These are phyloP conservation scores for Dichomitus squalens DNA, from an alignment of 1,284 basidiomycete species.

Conservation along the genomic window DNA sequence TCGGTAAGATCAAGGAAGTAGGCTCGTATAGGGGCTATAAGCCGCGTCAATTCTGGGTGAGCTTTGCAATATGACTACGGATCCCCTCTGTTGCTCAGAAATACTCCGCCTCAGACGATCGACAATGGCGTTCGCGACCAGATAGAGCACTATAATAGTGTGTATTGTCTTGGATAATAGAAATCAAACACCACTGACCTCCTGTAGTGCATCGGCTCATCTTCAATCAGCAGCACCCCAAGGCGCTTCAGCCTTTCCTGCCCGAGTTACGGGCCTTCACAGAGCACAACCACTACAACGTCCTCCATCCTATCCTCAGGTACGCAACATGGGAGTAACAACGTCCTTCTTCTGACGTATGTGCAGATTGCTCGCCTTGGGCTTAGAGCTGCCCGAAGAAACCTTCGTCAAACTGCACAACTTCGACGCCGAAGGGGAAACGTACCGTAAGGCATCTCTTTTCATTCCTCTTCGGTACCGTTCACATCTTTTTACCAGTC, in stretches of 20 bases:
- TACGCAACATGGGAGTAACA: conserved; percentile 24
- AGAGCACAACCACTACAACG: conserved; percentile 50
- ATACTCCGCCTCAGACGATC: conserved; percentile 33
- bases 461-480: too few species aligned
- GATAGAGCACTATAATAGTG: conserved; percentile 61
- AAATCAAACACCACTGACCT: conserved; percentile 30
- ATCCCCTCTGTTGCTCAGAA: too few species aligned
- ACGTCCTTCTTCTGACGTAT: neutral
- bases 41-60: conserved; percentile 45
- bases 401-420: conserved; percentile 34
- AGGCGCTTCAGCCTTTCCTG: conserved; percentile 52
- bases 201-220: conserved; percentile 50
- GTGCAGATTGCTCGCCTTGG: conserved; percentile 45
- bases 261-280: conserved; percentile 59
- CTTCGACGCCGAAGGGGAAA: conserved; percentile 30
- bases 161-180: conserved; percentile 11
- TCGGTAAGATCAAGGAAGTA: conserved; percentile 43
- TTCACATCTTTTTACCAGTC: conserved; percentile 12
- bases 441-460: conserved; percentile 26
- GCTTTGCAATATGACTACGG: neutral
- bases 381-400: conserved; percentile 37
- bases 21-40: conserved; percentile 58
- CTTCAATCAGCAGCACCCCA: conserved; percentile 45
- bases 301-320: conserved; percentile 54
- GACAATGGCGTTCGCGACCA: conserved; percentile 44